Base-by-base conservation (phyloP, 306 rosid species). In the Herpetospermum pedunculosum region DNA sequence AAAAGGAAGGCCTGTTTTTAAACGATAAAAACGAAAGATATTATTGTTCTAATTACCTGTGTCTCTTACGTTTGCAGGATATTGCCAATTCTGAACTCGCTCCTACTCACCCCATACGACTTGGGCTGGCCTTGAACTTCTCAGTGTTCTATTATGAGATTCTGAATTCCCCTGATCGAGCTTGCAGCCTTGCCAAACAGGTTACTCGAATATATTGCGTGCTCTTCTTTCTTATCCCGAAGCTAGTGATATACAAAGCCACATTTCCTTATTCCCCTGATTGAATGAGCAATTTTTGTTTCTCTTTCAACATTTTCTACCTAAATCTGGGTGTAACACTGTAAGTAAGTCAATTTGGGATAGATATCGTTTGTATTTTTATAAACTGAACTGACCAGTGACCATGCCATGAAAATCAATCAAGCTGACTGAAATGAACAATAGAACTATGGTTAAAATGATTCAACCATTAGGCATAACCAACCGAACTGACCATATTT, bases 181-280 rank as follows among this genome's bases (percentile, higher is more conserved):
- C 99, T 26, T 95, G 99, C 91, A 95, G 77, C 72, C 97, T 95
- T 68, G 99, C 99, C 43, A 95, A 91, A 80, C 97, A 95, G 97
- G 99, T 95, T 78, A 77, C 78, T 50, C 5, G n/a, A 75, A n/a
- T 34, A 28, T 44, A 25, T 38, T 13, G 16, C 2, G 1, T 52
- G 8, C 40, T 21, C 29, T 71, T 16, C 35, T 15, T 21, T 29
- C 75, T 4, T 47, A 26, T 47, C 58, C 25, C 18, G 26, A 41
- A 37, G 30, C 15, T 38, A 37, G 41, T 32, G 69, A 26, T 13
- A 60, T 58, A 5, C n/a, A 58, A 3, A 28, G 11, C 28, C 3
- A 9, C 32, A 18, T 18, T 62, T 62, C 3, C 38, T 55, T 5
- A 5, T 32, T 60, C 26, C 46, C 46, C 28, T 15, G 44, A 30